Evolutionary conservation across 129 eudicot genomes (phyloP).

Genomic region (Tagetes erecta): DNA sequence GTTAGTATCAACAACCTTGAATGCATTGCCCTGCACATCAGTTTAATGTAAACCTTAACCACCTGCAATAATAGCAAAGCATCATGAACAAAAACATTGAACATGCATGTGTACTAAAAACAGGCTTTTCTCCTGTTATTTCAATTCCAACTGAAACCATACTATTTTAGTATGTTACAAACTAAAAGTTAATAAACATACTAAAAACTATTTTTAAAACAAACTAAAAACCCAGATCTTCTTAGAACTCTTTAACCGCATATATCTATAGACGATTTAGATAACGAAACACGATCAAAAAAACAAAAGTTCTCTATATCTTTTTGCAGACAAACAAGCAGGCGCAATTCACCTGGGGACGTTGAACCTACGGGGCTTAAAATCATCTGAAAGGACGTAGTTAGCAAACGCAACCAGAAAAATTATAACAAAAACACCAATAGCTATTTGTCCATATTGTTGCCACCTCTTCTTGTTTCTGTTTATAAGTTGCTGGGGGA

Average conservation of each 20-base stretch:
- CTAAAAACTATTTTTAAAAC: constrained; percentile 14
- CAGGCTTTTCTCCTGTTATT: constrained; percentile 16
- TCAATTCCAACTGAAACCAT: constrained; percentile 30
- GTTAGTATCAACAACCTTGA: no score
- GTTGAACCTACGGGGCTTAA: constrained; percentile 22
- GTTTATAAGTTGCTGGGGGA: constrained; percentile 75
- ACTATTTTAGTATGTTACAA: constrained; percentile 30
- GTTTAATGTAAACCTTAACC: no score
- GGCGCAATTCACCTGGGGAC: constrained; percentile 13
- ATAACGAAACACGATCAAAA: constrained; percentile 18
- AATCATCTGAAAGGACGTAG: constrained; percentile 31
- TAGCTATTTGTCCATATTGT: constrained; percentile 39
- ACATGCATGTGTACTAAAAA: constrained; percentile 10
- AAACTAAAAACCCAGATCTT: constrained; percentile 27
- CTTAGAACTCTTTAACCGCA: constrained; percentile 31
- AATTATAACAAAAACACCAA: constrained; percentile 20
- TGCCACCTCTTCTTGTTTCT: constrained; percentile 51
- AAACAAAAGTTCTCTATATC: constrained; percentile 22
- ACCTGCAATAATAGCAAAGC: not conserved
- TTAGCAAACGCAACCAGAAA: constrained; percentile 45
- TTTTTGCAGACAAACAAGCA: constrained; percentile 15
- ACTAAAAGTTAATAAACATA: constrained; percentile 30
- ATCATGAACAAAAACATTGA: not conserved
- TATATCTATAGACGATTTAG: constrained; percentile 32
- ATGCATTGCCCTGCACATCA: no score